Evolutionary conservation across 495 filamentous ascomycete genomes (phyloP).

Genomic region (Talaromyces liani): DNA sequence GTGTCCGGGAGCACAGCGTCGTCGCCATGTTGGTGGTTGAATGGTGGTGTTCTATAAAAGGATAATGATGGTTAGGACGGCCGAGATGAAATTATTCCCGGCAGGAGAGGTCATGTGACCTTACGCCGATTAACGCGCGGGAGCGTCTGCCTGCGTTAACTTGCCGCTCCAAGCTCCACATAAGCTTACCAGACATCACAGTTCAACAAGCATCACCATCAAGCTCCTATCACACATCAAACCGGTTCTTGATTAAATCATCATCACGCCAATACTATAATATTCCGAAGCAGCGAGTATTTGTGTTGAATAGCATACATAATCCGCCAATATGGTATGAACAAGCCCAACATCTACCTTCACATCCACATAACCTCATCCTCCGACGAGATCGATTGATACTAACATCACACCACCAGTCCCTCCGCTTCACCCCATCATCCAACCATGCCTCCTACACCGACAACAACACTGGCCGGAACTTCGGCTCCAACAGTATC

Average conservation of each 20-base stretch:
- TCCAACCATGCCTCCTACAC: conserved; percentile 48
- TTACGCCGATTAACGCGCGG: neutral
- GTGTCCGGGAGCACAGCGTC: conserved; percentile 2
- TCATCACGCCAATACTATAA: neutral
- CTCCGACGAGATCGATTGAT: neutral
- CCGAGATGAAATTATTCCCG: neutral
- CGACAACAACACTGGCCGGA: conserved; percentile 47
- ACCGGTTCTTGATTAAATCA: neutral
- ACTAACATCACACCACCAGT: conserved; percentile 39
- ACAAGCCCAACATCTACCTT: neutral
- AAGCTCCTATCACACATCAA: neutral
- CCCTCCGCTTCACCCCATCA: conserved; percentile 80
- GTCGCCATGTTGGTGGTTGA: neutral
- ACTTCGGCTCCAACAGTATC: conserved; percentile 23
- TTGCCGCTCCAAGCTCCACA: neutral
- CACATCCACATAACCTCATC: neutral
- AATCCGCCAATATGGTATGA: neutral
- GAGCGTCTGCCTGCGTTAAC: neutral
- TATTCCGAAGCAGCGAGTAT: neutral
- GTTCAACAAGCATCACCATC: neutral
- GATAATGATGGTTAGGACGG: neutral
- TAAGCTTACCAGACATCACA: neutral
- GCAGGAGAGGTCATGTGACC: neutral
- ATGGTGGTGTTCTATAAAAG: neutral
- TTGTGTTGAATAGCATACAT: neutral